Base-by-base conservation (phyloP, 2,329 filamentous ascomycete genomes). In the Knoxdaviesia capensis region DNA sequence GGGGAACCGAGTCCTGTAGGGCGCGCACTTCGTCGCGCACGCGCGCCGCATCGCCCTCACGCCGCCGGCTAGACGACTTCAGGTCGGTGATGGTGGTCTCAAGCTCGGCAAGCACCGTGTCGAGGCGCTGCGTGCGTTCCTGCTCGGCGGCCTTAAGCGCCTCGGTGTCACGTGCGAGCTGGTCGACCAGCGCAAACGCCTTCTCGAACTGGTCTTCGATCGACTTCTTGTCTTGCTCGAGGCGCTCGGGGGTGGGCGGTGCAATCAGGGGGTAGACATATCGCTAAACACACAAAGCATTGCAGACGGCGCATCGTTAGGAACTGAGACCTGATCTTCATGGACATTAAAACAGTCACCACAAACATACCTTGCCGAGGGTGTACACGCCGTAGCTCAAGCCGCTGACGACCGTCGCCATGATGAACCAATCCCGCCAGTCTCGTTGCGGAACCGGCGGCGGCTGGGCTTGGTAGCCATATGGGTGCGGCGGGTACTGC, bases 381-480 rank as follows among this genome's bases (percentile, higher is more conserved):
- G 79, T 74, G 56, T 90, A 98, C 28, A 94, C 61, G 0, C 87
- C 88, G 54, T 94, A 96, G 35, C 85, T 72, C 20, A 94, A 78
- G 40, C 87, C 85, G 44, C 86, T 80, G 47, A 92, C 80, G 8
- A 96, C 83, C 0, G 90, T 98, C 6, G 90, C 90, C 85, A 96
- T 94, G 59, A 98, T 96, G 61, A 98, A 98, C 82, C 86, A 96
- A 56, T 98, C 90, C 47, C 92, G 74, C 90, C 90, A 98, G 61
- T 98, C 90, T 54, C 90, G 70, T 55, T 76, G 78, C 3, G 86
- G 86, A 3, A 76, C 61, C 43, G 70, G 65, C 1, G 68, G 68
- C 4, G 71, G 62, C 31, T 65, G 65, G 52, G 40, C 34, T 29
- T 74, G 72, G 72, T 72, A 77, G 20, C 20, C 20, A 20, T 20